These are phyloP conservation scores for Onygenales sp. DNA, from an alignment of 2,329 filamentous ascomycete genomes.

Conservation along the genomic window DNA sequence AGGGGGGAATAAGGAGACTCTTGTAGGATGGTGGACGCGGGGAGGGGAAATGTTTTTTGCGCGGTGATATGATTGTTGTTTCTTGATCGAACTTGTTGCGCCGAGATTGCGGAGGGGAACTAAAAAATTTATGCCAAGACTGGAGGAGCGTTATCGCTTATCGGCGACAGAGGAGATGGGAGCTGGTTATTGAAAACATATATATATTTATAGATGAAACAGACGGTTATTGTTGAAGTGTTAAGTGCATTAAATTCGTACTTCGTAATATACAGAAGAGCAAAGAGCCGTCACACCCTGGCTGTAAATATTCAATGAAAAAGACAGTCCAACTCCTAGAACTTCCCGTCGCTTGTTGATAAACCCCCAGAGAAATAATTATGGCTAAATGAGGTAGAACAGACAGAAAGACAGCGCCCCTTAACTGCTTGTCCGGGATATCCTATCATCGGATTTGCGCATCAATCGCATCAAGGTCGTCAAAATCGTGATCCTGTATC, in stretches of 20 bases:
- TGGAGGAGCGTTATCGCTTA: background rate
- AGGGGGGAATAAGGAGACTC: background rate
- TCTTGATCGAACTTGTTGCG: background rate
- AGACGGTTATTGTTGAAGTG: too few relatives aligned
- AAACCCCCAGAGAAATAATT: too few relatives aligned
- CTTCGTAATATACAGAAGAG: too few relatives aligned
- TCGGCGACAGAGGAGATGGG: background rate
- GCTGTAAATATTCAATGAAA: too few relatives aligned
- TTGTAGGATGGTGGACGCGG: background rate
- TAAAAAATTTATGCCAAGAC: slow-evolving; percentile 1
- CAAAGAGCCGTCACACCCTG: too few relatives aligned
- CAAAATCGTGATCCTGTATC: slow-evolving; percentile 60
- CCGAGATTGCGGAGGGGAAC: background rate
- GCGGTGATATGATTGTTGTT: background rate
- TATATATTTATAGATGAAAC: too few relatives aligned
- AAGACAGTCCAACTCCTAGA: too few relatives aligned
- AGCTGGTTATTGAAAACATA: too few relatives aligned
- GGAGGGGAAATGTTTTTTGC: background rate
- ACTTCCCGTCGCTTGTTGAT: too few relatives aligned
- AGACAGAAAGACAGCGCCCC: background rate
- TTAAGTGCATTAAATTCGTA: too few relatives aligned
- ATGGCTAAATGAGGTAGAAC: too few relatives aligned
- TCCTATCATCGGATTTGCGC: slow-evolving; percentile 50
- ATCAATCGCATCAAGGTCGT: slow-evolving; percentile 66
- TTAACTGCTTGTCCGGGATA: background rate